Percentiles rank a stretch among this genome's conserved stretches.
Conservation (phyloP, 345 rosid species). For the Sisymbrium altissimum region DNA sequence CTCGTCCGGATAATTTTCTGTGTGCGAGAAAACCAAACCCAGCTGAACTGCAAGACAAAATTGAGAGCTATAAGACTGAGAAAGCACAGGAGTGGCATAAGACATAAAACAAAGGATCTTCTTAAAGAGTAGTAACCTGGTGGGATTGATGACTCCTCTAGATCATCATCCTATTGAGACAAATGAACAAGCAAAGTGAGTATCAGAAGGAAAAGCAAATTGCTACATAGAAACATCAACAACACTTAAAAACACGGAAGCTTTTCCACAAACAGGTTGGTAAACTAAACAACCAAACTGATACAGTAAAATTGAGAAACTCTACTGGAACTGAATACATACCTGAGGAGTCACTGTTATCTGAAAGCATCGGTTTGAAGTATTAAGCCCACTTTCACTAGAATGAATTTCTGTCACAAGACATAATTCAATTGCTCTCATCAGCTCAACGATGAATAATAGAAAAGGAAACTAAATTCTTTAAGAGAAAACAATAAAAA, state of each 20-base stretch:
- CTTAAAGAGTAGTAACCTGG: constrained; percentile 52
- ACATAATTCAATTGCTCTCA: constrained; percentile 19
- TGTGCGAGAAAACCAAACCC: constrained; percentile 84
- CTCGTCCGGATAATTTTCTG: constrained; percentile 87
- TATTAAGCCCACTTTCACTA: constrained; percentile 85
- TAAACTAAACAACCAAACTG: not conserved
- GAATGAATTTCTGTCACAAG: constrained; percentile 69
- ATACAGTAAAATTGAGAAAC: not conserved
- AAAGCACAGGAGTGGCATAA: constrained; percentile 10
- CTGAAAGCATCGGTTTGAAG: constrained; percentile 85
- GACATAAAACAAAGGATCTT: not conserved
- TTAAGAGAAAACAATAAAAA: not conserved
- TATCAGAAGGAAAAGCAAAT: not conserved
- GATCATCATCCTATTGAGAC: constrained; percentile 66
- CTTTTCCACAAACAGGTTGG: not conserved
- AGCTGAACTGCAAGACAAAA: constrained; percentile 71
- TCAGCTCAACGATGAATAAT: constrained; percentile 7
- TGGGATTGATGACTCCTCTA: constrained; percentile 50
- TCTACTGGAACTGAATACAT: too few relatives aligned
- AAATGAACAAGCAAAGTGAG: constrained; percentile 3
- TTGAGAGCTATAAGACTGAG: constrained; percentile 13
- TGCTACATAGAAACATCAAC: not conserved
- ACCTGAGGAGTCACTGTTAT: constrained; percentile 82
- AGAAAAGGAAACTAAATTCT: not conserved
- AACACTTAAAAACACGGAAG: not conserved